A percentile compares a stretch with the other conserved stretches of the same genome.
Conservation (phyloP, 2,329 filamentous ascomycete genomes). For the Thyridium curvatum region DNA sequence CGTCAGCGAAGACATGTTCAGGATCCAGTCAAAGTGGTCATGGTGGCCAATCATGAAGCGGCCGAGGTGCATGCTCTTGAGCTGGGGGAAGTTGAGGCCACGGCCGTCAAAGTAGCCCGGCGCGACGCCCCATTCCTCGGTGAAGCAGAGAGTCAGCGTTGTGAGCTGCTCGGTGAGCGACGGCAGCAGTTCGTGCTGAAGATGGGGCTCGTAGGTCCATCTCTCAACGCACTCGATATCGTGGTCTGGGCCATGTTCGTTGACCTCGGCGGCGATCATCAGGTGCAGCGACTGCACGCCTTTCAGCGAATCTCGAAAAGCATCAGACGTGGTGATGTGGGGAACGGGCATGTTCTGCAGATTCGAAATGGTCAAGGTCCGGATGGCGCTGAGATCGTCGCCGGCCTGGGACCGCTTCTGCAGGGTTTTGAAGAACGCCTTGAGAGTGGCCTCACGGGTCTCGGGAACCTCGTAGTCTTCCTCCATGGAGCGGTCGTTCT, state of each 20-base stretch:
- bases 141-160: slow-evolving; percentile 12
- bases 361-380: slow-evolving; percentile 9
- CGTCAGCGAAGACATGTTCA: slow-evolving; percentile 1
- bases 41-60: slow-evolving; percentile 9
- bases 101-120: slow-evolving; percentile 13
- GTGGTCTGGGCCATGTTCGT: slow-evolving; percentile 6
- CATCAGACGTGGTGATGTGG: slow-evolving; percentile 3
- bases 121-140: slow-evolving; percentile 10
- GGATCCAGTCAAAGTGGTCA: slow-evolving; percentile 17
- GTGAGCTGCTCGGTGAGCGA: slow-evolving; percentile 11
- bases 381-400: slow-evolving; percentile 4
- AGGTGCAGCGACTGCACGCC: slow-evolving; percentile 12
- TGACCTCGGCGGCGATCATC: slow-evolving; percentile 2
- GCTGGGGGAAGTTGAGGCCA: slow-evolving; percentile 10
- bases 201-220: slow-evolving; percentile 12
- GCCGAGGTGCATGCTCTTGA: slow-evolving; percentile 10
- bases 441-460: slow-evolving; percentile 3
- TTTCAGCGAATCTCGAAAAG: slow-evolving; percentile 6
- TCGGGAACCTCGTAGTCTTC: background rate
- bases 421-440: slow-evolving; percentile 9
- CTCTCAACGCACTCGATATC: slow-evolving; percentile 11
- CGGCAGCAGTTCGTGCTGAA: slow-evolving; percentile 9
- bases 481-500: background rate
- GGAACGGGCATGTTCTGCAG: slow-evolving; percentile 11
- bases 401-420: slow-evolving; percentile 4